Percentiles rank a stretch among this genome's conserved stretches.
These are phyloP conservation scores for Stenogyne calaminthoides DNA, from an alignment of 305 asterid genomes.

Conservation along the genomic window DNA sequence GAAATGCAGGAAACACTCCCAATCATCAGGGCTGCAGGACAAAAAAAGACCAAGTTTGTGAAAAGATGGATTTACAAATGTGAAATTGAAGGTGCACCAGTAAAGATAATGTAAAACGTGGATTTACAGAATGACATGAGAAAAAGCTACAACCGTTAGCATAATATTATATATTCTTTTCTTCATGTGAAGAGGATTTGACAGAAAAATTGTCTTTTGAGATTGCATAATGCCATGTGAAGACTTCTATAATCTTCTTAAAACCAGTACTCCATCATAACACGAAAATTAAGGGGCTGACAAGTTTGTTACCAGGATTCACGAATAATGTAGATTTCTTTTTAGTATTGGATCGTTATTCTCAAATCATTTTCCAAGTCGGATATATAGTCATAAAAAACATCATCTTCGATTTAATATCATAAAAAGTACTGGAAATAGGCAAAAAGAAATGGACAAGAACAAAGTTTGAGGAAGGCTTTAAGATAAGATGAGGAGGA, in stretches of 20 bases:
- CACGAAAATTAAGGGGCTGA: slow-evolving; percentile 5
- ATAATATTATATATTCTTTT: background rate
- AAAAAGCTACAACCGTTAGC: slow-evolving; percentile 12
- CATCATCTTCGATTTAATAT: background rate
- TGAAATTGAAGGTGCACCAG: background rate
- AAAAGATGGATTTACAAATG: background rate
- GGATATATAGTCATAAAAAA: background rate
- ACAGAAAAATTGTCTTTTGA: background rate
- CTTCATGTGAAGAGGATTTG: slow-evolving; percentile 17
- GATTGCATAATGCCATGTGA: background rate
- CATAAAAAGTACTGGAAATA: background rate
- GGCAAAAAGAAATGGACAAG: background rate
- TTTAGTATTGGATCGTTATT: background rate
- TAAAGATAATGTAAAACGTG: slow-evolving; percentile 5
- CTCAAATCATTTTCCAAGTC: slow-evolving; percentile 18
- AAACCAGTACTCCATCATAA: slow-evolving; percentile 18
- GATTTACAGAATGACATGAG: slow-evolving; percentile 4
- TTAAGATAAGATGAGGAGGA: background rate
- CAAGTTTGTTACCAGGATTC: slow-evolving; percentile 15
- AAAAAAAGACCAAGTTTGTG: slow-evolving; percentile 26
- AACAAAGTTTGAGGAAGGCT: slow-evolving; percentile 1
- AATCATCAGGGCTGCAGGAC: slow-evolving; percentile 87
- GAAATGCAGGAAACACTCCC: slow-evolving; percentile 90
- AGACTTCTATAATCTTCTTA: slow-evolving; percentile 17
- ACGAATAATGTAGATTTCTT: slow-evolving; percentile 9